Evolutionary conservation across 768 basidiomycete species (phyloP).

Genomic region (Hypholoma fasciculare): DNA sequence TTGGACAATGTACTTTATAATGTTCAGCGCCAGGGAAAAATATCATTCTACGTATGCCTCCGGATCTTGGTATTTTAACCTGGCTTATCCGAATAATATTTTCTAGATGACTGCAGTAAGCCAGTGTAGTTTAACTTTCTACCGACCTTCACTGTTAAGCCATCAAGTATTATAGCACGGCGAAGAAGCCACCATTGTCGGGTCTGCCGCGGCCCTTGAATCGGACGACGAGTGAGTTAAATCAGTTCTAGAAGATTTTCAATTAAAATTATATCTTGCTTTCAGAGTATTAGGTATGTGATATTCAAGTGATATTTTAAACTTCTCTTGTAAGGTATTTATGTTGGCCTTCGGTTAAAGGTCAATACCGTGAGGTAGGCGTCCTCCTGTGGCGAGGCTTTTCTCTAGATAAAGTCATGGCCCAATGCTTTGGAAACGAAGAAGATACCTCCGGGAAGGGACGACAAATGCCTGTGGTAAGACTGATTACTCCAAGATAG

Average conservation of each 20-base stretch:
- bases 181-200: slow-evolving; percentile 89
- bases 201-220: slow-evolving; percentile 84
- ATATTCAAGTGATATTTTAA: background rate
- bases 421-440: slow-evolving; percentile 87
- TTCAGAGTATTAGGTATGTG: slow-evolving; percentile 70
- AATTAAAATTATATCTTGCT: background rate
- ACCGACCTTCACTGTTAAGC: background rate
- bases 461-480: slow-evolving; percentile 91
- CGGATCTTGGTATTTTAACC: background rate
- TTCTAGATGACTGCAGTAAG: slow-evolving; percentile 81
- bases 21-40: slow-evolving; percentile 91
- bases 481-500: slow-evolving; percentile 16
- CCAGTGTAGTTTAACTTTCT: slow-evolving; percentile 1
- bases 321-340: background rate
- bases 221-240: slow-evolving; percentile 77
- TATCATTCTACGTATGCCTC: slow-evolving; percentile 81
- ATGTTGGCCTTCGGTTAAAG: slow-evolving; percentile 31
- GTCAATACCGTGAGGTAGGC: slow-evolving; percentile 93
- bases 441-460: slow-evolving; percentile 83
- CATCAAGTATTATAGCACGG: slow-evolving; percentile 56
- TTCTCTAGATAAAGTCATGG: slow-evolving; percentile 78
- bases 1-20: slow-evolving; percentile 90
- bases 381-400: slow-evolving; percentile 90
- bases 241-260: background rate
- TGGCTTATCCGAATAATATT: background rate